Percentiles rank a stretch among this genome's conserved stretches.
These are phyloP conservation scores for Magnolia kwangsiensis DNA, from an alignment of 164 flowering plant genomes.

Conservation along the genomic window DNA sequence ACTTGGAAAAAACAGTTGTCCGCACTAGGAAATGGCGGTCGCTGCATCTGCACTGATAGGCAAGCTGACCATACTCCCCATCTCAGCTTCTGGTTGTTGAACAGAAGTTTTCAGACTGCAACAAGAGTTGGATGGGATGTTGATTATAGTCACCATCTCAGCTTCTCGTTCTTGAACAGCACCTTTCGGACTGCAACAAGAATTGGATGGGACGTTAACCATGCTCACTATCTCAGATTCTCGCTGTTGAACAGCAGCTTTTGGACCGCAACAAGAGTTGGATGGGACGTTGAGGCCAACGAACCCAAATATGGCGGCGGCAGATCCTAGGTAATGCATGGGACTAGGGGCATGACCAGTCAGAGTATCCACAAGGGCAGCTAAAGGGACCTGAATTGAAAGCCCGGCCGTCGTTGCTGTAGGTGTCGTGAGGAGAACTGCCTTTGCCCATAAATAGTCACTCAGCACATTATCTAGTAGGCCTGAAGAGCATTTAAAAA, in stretches of 20 bases:
- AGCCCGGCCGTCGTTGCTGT: slow-evolving; percentile 97
- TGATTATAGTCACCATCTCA: slow-evolving; percentile 17
- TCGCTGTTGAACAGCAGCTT: slow-evolving; percentile 30
- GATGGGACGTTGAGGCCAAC: slow-evolving; percentile 77
- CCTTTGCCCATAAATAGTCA: slow-evolving; percentile 96
- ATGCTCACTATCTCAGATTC: slow-evolving; percentile 23
- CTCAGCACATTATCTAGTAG: slow-evolving; percentile 90
- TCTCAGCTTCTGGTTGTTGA: slow-evolving; percentile 33
- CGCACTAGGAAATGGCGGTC: background rate
- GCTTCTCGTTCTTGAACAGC: slow-evolving; percentile 32
- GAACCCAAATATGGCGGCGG: slow-evolving; percentile 75
- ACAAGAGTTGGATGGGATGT: slow-evolving; percentile 55
- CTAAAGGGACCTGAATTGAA: slow-evolving; percentile 91
- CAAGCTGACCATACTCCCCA: slow-evolving; percentile 19
- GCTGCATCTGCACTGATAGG: background rate
- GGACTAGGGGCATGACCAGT: slow-evolving; percentile 67
- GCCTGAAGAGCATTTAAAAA: slow-evolving; percentile 36
- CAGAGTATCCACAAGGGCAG: slow-evolving; percentile 80
- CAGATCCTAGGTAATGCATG: slow-evolving; percentile 76
- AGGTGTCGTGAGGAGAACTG: slow-evolving; percentile 86
- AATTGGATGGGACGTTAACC: slow-evolving; percentile 56
- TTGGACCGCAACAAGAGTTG: slow-evolving; percentile 32
- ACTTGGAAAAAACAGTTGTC: background rate
- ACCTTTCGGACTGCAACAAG: slow-evolving; percentile 28
- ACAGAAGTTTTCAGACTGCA: slow-evolving; percentile 26